Evolutionary conservation across 352 stramenopile genomes (phyloP).

Genomic region (Hyaloperonospora brassicae): DNA sequence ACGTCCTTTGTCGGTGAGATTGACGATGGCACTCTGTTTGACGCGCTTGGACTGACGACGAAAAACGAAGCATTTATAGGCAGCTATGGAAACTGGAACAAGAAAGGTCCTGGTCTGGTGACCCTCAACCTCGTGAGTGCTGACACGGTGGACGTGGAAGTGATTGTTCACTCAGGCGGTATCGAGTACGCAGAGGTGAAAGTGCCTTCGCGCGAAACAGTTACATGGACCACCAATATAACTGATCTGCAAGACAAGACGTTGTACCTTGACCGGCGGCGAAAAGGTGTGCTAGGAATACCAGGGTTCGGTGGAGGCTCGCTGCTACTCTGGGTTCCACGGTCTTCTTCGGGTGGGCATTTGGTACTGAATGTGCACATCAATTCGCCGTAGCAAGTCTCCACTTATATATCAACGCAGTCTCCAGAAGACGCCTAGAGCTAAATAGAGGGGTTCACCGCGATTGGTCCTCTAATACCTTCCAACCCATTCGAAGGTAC

Average conservation of each 20-base stretch:
- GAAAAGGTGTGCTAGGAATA: conserved; percentile 15
- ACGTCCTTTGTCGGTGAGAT: conserved; percentile 40
- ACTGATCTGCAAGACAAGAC: conserved; percentile 24
- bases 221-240: conserved; percentile 19
- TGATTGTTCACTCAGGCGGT: conserved; percentile 26
- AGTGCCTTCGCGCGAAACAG: conserved; percentile 12
- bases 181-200: conserved; percentile 17
- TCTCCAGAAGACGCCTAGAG: too few relatives aligned
- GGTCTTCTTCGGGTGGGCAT: conserved; percentile 20
- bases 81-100: conserved; percentile 39
- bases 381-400: too few relatives aligned
- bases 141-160: conserved; percentile 14
- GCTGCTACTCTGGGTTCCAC: conserved; percentile 20
- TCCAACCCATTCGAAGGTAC: too few relatives aligned
- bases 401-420: too few relatives aligned
- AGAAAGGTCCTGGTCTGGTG: conserved; percentile 26
- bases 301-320: conserved; percentile 18
- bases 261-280: conserved; percentile 25
- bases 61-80: conserved; percentile 35
- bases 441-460: too few relatives aligned
- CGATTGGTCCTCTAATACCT: too few relatives aligned
- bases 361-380: not conserved
- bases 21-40: conserved; percentile 33
- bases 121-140: conserved; percentile 22
- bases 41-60: conserved; percentile 34